Evolutionary conservation across 2,329 filamentous ascomycete species (phyloP).

Genomic region (Myriosclerotinia scirpicola): DNA sequence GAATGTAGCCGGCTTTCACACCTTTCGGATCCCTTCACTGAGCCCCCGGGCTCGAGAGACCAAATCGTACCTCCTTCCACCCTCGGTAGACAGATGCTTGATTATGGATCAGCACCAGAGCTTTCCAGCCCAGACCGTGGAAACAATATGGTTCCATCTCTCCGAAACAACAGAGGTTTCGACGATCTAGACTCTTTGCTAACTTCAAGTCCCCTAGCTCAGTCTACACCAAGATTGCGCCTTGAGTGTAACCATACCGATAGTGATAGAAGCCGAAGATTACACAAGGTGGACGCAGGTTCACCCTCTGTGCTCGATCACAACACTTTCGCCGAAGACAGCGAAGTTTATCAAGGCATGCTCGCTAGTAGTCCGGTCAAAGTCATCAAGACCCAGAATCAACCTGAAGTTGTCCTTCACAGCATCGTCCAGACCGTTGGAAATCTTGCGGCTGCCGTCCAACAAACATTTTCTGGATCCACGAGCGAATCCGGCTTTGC

Average conservation of each 20-base stretch:
- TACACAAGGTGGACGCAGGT: conserved; percentile 29
- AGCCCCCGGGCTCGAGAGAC: neutral
- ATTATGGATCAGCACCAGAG: neutral
- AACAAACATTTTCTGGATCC: conserved; percentile 9
- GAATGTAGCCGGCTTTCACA: conserved; percentile 4
- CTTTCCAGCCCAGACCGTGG: neutral
- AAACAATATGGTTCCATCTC: neutral
- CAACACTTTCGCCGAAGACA: neutral
- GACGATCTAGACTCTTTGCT: conserved; percentile 25
- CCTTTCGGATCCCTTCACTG: conserved; percentile 15
- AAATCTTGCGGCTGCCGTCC: conserved; percentile 3
- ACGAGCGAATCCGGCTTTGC: conserved; percentile 9
- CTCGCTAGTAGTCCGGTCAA: conserved; percentile 1
- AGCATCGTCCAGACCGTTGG: conserved; percentile 1
- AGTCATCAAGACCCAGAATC: neutral
- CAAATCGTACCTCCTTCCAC: neutral
- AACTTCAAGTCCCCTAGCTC: conserved; percentile 35
- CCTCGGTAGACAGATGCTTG: neutral
- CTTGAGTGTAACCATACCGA: conserved; percentile 31
- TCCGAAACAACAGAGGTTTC: conserved; percentile 9
- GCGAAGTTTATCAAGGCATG: conserved; percentile 16
- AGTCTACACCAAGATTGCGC: conserved; percentile 37
- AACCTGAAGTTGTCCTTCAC: neutral
- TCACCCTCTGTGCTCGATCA: conserved; percentile 31
- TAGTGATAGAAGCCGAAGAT: conserved; percentile 25